phyloP scores from a whole-genome alignment of 2,329 filamentous ascomycete genomes.

The Paecilomyces niveus region DNA sequence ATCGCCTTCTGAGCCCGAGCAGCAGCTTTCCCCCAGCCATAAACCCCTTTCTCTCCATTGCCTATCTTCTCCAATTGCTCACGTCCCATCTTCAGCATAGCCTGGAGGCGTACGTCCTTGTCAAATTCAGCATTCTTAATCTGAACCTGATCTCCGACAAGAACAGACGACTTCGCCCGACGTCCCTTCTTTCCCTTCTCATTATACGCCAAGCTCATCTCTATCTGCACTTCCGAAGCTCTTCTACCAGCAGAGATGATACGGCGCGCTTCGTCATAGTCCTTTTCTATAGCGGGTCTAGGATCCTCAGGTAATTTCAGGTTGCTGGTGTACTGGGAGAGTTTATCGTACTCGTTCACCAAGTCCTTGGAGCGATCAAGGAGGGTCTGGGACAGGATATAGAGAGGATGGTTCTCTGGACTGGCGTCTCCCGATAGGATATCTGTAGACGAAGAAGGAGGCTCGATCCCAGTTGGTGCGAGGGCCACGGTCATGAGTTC shows the following conservation, averaged over 20 bases:
- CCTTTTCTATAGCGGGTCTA: conserved; percentile 5
- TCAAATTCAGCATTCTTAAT: conserved; percentile 1
- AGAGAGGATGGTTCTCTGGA: conserved; percentile 4
- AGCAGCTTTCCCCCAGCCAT: conserved; percentile 12
- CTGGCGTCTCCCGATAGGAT: neutral
- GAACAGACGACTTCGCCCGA: neutral
- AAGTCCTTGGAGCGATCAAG: conserved; percentile 5
- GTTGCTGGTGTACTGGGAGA: conserved; percentile 3
- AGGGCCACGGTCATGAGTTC: conserved; percentile 6
- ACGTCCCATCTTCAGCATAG: conserved; percentile 13
- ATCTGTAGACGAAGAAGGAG: neutral
- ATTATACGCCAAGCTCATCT: conserved; percentile 6
- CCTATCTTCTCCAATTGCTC: neutral
- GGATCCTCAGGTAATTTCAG: conserved; percentile 5
- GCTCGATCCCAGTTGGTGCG: conserved; percentile 1
- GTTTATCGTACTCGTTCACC: conserved; percentile 5
- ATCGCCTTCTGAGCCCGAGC: conserved; percentile 9
- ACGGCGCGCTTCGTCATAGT: conserved; percentile 10
- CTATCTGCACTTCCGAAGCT: conserved; percentile 9
- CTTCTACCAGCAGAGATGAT: conserved; percentile 9
- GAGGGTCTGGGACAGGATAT: conserved; percentile 3
- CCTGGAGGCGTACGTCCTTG: conserved; percentile 10
- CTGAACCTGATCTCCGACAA: neutral
- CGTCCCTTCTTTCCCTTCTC: neutral
- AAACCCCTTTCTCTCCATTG: neutral